A percentile compares a stretch with the other conserved stretches of the same genome.
Evolutionary conservation across 2,329 filamentous ascomycete species (phyloP).

Genomic region (Emmonsiellopsis sp.): DNA sequence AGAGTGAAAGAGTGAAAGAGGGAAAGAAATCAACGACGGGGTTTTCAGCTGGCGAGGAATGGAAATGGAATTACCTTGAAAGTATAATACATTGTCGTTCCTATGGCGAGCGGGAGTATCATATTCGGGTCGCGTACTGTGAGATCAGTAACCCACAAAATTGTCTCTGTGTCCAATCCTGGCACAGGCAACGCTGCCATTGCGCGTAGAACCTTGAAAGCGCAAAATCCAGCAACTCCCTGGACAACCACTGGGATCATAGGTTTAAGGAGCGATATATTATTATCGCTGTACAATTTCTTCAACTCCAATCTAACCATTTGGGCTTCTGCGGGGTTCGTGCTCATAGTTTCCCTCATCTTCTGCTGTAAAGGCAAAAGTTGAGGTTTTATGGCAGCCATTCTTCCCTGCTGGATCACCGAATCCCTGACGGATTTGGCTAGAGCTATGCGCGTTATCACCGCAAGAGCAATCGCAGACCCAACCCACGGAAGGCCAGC

Average conservation of each 20-base stretch:
- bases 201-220: slow-evolving; percentile 64
- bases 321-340: no score
- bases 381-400: slow-evolving; percentile 52
- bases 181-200: slow-evolving; percentile 77
- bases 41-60: not conserved
- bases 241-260: slow-evolving; percentile 51
- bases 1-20: not conserved
- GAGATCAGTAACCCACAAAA: slow-evolving; percentile 72
- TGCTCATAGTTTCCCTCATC: no score
- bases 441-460: slow-evolving; percentile 55
- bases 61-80: slow-evolving; percentile 43
- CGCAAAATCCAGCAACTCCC: slow-evolving; percentile 66
- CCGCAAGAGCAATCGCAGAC: slow-evolving; percentile 56
- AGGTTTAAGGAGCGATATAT: slow-evolving; percentile 44
- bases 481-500: slow-evolving; percentile 72
- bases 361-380: slow-evolving; percentile 45
- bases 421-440: slow-evolving; percentile 56
- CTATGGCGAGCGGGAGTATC: slow-evolving; percentile 57
- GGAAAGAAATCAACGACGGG: not conserved
- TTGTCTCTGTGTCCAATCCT: slow-evolving; percentile 58
- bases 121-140: slow-evolving; percentile 67
- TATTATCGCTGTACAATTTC: no score
- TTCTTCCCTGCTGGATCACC: slow-evolving; percentile 50
- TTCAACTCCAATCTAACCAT: no score
- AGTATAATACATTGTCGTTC: slow-evolving; percentile 47